Conservation (phyloP, 768 basidiomycete genomes). For the Termitomyces sp. region DNA sequence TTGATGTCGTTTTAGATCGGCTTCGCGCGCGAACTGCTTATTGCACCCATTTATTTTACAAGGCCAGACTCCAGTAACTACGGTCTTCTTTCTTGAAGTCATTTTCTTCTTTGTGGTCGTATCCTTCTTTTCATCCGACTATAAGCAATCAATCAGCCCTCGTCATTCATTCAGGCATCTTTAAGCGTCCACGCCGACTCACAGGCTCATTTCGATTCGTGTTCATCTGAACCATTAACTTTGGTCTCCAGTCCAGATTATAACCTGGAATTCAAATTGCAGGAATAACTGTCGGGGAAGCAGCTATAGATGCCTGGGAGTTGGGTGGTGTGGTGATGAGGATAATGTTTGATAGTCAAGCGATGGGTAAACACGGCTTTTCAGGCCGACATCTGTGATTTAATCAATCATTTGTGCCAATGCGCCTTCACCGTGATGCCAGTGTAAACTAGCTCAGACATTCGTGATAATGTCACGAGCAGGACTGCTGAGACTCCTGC, state of each 20-base stretch:
- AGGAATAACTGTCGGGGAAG: conserved; percentile 3
- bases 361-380: conserved; percentile 6
- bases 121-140: conserved; percentile 26
- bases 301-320: conserved; percentile 5
- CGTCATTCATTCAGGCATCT: conserved; percentile 11
- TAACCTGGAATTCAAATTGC: not conserved
- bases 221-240: conserved; percentile 20
- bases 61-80: conserved; percentile 57
- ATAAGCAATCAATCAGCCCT: conserved; percentile 4
- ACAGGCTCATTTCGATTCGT: conserved; percentile 22
- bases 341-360: conserved; percentile 10
- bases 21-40: conserved; percentile 79
- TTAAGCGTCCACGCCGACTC: conserved; percentile 14
- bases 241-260: conserved; percentile 1
- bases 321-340: conserved; percentile 10
- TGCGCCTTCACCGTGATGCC: too few relatives aligned
- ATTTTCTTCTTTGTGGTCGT: conserved; percentile 19
- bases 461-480: too few relatives aligned
- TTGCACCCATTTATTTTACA: conserved; percentile 79
- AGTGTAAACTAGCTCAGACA: too few relatives aligned
- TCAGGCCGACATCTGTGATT: not conserved
- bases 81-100: conserved; percentile 38
- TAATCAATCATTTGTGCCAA: not conserved
- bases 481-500: too few relatives aligned
- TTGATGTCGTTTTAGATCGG: conserved; percentile 78